phyloP scores from a whole-genome alignment of 2,329 filamentous ascomycete genomes.

The Didymella glomerata region DNA sequence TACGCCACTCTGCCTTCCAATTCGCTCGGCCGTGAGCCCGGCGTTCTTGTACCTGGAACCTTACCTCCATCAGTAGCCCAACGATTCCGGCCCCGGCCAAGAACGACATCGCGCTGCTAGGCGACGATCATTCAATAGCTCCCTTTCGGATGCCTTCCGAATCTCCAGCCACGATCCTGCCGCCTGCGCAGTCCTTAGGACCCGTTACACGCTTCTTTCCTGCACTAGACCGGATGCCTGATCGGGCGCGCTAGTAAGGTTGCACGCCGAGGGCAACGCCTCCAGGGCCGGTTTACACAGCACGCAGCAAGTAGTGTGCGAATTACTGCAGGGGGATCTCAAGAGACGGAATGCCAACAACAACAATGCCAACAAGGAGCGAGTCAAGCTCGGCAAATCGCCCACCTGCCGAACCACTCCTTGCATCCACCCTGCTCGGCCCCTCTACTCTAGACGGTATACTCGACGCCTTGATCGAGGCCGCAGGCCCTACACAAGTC shows the following conservation, averaged over 20 bases:
- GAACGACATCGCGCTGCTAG: constrained; percentile 3
- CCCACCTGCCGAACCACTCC: constrained; percentile 2
- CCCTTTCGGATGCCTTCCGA: constrained; percentile 12
- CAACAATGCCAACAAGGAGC: too few species aligned
- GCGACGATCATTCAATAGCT: constrained; percentile 18
- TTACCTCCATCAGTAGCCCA: constrained; percentile 12
- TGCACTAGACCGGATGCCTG: constrained; percentile 1
- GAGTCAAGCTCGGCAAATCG: too few species aligned
- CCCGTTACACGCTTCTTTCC: not conserved
- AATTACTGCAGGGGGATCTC: too few species aligned
- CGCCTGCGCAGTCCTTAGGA: not conserved
- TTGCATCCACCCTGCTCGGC: constrained; percentile 9
- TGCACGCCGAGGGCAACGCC: not conserved
- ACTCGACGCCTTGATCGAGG: not conserved
- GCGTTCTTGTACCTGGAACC: constrained; percentile 8
- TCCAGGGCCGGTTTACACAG: not conserved
- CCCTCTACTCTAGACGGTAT: not conserved
- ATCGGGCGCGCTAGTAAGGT: constrained; percentile 6
- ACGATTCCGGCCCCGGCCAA: constrained; percentile 5
- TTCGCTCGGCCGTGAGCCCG: constrained; percentile 11
- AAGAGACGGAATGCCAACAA: not conserved
- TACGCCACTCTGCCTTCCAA: constrained; percentile 1
- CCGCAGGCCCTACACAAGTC: too few species aligned
- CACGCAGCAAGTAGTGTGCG: not conserved
- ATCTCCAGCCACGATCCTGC: constrained; percentile 12